These are phyloP conservation scores for Phlegmacium glaucopus DNA, from an alignment of 768 basidiomycete species.

Conservation along the genomic window DNA sequence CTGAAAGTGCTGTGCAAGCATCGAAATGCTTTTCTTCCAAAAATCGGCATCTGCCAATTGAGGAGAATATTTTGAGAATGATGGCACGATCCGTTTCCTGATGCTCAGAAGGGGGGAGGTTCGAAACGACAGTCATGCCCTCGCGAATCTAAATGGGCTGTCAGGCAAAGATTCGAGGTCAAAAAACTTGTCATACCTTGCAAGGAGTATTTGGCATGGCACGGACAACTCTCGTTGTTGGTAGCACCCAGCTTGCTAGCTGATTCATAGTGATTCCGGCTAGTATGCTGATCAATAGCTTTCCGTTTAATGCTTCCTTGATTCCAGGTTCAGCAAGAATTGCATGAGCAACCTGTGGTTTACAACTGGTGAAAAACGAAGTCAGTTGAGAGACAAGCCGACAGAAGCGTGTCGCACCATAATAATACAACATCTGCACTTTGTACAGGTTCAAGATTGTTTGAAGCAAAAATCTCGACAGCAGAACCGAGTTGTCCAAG, in stretches of 20 bases:
- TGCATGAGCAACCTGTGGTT: conserved; percentile 79
- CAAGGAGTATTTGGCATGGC: conserved; percentile 99
- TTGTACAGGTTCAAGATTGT: conserved; percentile 70
- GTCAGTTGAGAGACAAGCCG: background rate
- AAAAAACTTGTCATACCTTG: conserved; percentile 53
- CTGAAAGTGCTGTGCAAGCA: conserved; percentile 94
- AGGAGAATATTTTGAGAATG: conserved; percentile 92
- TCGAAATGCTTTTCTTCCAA: conserved; percentile 99
- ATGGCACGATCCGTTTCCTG: conserved; percentile 64
- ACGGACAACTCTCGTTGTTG: conserved; percentile 82
- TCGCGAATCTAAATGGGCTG: conserved; percentile 78
- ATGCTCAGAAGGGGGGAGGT: conserved; percentile 49
- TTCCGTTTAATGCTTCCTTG: conserved; percentile 78
- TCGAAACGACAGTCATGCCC: conserved; percentile 95
- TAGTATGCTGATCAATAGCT: conserved; percentile 93
- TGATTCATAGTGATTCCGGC: conserved; percentile 94
- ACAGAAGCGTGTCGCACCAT: conserved; percentile 51
- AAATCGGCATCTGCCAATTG: conserved; percentile 93
- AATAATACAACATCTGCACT: conserved; percentile 84
- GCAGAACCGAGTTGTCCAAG: conserved; percentile 56
- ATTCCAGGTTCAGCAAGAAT: conserved; percentile 79
- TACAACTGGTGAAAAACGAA: conserved; percentile 58
- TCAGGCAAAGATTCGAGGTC: background rate
- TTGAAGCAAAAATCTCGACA: conserved; percentile 68
- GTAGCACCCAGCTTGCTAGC: conserved; percentile 67